A percentile compares a stretch with the other conserved stretches of the same genome.
Conservation (phyloP, 2,329 filamentous ascomycete species). For the Aspergillus awamori region DNA sequence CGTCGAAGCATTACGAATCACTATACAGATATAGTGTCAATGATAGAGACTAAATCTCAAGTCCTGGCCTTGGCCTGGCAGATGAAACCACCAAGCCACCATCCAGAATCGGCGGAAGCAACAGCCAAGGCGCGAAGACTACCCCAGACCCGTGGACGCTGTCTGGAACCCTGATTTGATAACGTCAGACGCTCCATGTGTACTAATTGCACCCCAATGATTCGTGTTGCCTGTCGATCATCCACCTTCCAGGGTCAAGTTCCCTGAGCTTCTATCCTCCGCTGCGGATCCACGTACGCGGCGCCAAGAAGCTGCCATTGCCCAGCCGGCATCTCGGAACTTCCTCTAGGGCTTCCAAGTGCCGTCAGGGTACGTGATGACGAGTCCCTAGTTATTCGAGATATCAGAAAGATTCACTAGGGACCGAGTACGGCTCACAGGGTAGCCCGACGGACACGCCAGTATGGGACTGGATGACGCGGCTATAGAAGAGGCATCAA, state of each 20-base stretch:
- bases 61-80: neutral
- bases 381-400: neutral
- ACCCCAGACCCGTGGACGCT: slow-evolving; percentile 7
- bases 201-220: neutral
- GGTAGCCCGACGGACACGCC: neutral
- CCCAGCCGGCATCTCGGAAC: neutral
- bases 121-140: slow-evolving; percentile 6
- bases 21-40: neutral
- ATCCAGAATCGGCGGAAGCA: neutral
- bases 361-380: neutral
- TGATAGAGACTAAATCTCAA: neutral
- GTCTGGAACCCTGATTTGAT: slow-evolving; percentile 2
- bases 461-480: slow-evolving; percentile 11
- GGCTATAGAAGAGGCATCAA: neutral
- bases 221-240: slow-evolving; percentile 4
- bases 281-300: slow-evolving; percentile 18
- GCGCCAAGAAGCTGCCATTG: slow-evolving; percentile 16
- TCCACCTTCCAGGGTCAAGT: neutral
- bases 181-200: neutral
- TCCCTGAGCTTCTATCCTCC: neutral
- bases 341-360: neutral
- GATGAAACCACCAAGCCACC: slow-evolving; percentile 4
- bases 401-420: neutral
- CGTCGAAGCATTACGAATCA: neutral
- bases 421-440: neutral